phyloP scores from a whole-genome alignment of 495 filamentous ascomycete genomes.

The Jackrogersella multiformis region DNA sequence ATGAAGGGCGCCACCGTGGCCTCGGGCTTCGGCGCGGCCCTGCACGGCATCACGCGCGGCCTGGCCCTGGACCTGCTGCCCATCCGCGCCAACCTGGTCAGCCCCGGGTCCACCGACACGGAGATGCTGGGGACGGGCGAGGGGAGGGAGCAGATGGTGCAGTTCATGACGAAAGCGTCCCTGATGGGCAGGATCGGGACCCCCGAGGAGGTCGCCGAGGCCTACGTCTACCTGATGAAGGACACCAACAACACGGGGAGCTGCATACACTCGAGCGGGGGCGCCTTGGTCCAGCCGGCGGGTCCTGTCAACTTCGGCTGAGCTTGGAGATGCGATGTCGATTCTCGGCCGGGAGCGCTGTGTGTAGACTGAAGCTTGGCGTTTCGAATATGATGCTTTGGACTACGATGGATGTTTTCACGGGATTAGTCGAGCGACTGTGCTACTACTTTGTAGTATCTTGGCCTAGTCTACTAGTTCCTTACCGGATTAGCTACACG shows the following conservation, averaged over 20 bases:
- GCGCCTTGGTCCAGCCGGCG: constrained; percentile 10
- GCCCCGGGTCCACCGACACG: constrained; percentile 60
- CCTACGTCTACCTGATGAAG: constrained; percentile 67
- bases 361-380: not conserved
- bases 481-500: too few species aligned
- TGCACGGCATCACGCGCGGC: constrained; percentile 53
- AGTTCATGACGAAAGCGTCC: constrained; percentile 39
- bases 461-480: too few species aligned
- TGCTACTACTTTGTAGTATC: too few species aligned
- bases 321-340: not conserved
- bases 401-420: too few species aligned
- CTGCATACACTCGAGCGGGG: constrained; percentile 20
- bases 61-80: constrained; percentile 64
- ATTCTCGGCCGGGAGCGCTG: not conserved
- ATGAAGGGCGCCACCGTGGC: constrained; percentile 50
- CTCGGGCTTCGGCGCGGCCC: constrained; percentile 46
- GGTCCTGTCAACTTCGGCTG: not conserved
- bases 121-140: constrained; percentile 51
- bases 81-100: constrained; percentile 64
- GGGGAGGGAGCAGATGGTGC: constrained; percentile 41
- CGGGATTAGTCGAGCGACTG: too few species aligned
- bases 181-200: constrained; percentile 55
- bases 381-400: not conserved
- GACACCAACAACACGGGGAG: constrained; percentile 63
- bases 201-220: constrained; percentile 65